Conservation (phyloP, 2,329 filamentous ascomycete species). For the Talaromyces sp. region DNA sequence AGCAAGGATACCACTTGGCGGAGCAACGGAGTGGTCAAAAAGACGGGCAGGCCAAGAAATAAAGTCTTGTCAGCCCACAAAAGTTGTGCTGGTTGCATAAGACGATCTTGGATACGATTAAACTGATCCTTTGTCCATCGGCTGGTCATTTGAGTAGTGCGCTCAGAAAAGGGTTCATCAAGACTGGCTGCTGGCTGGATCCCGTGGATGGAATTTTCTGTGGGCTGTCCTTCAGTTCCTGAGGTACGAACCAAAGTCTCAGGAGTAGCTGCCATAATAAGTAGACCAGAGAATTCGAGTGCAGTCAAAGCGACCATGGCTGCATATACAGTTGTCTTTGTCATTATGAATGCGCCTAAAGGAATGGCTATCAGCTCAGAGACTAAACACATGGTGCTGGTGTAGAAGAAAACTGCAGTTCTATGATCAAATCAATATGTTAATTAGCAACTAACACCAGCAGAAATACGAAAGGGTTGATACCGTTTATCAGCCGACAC, state of each 20-base stretch:
- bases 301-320: background rate
- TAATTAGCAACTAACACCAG: background rate
- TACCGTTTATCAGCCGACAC: constrained; percentile 2
- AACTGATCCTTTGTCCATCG: background rate
- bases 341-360: background rate
- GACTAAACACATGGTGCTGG: constrained; percentile 3
- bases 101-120: background rate
- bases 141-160: background rate
- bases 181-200: background rate
- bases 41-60: background rate
- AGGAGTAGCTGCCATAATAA: background rate
- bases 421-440: background rate
- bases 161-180: background rate
- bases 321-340: background rate
- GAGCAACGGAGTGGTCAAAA: background rate
- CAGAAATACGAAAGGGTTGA: background rate
- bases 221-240: background rate
- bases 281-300: background rate
- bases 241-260: background rate
- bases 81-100: background rate
- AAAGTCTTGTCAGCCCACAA: background rate
- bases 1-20: background rate
- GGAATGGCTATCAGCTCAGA: background rate
- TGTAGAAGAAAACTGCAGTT: constrained; percentile 1
- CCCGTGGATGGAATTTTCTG: background rate